Evolutionary conservation across 2,329 filamentous ascomycete genomes (phyloP), one percentile per base, ranked within the genome.

Genomic region (Aspergillus sp.): DNA sequence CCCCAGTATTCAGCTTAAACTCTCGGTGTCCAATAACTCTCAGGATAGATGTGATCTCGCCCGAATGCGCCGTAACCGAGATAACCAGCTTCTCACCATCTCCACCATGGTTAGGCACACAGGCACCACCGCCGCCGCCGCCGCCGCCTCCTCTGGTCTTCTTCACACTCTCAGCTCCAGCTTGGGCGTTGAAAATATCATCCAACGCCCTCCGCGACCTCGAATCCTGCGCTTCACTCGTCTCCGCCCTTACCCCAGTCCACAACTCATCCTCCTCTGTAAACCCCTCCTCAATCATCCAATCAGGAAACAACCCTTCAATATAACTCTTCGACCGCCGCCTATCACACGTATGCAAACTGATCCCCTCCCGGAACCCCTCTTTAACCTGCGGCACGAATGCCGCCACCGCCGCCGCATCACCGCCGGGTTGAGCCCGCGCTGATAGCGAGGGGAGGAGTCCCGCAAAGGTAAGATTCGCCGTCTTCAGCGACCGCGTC

Each of bases 341-440:
- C 18, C 81, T 78, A 66, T 87, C 83, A 62, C 85, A 87, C 0
- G 84, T 87, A 68, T 87, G 84, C 39, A 83, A 77, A 41, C 81
- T 83, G 36, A 86, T 80, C 2, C 78, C 78, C 67, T 87, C 85
- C 15, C 84, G 75, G 48, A 86, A 74, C 30, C 79, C 68, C 66
- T 86, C 84, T 65, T 85, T 85, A 61, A 87, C 70, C 0, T 77
- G 70, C 0, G 83, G 84, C 5, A 71, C 65, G 61, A 85, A 86
- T 18, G 24, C 15, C 0, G 74, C 72, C 15, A 71, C 65, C 17
- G 24, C 15, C 0, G 74, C 72, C 15, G 71, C 65, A 13, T 71
- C 66, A 6, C 15, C 26, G 59, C 56, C 18, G 53, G 53, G 0
- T 81, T 80, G 3, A 85, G 60, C 9, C 81, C 80, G 3, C 85